A percentile compares a stretch with the other conserved stretches of the same genome.
Conservation (phyloP, 176 grass and related monocot genomes). For the Hordeum vulgare region MorexV3_pseudomolecules_assembly NC_058520.1:568060418-568060917, state of each 20-base stretch:
- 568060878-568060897: background rate
- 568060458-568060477: constrained; percentile 47
- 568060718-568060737: too few relatives aligned
- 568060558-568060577: background rate
- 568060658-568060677: background rate
- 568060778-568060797: background rate
- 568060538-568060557: constrained; percentile 19
- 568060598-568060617: background rate
- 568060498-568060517: constrained; percentile 34
- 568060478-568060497: constrained; percentile 27
- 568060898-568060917: background rate
- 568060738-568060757: background rate
- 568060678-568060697: background rate
- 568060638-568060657: background rate
- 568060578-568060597: background rate
- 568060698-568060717: too few relatives aligned
- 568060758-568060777: background rate
- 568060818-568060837: background rate
- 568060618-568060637: background rate
- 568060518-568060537: constrained; percentile 70
- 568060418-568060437: constrained; percentile 33
- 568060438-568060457: constrained; percentile 54
- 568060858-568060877: background rate
- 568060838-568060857: background rate
- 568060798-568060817: background rate